These are phyloP conservation scores for Phyllostachys edulis DNA, from an alignment of 176 grass and related monocot genomes.

Conservation along the genomic window DNA sequence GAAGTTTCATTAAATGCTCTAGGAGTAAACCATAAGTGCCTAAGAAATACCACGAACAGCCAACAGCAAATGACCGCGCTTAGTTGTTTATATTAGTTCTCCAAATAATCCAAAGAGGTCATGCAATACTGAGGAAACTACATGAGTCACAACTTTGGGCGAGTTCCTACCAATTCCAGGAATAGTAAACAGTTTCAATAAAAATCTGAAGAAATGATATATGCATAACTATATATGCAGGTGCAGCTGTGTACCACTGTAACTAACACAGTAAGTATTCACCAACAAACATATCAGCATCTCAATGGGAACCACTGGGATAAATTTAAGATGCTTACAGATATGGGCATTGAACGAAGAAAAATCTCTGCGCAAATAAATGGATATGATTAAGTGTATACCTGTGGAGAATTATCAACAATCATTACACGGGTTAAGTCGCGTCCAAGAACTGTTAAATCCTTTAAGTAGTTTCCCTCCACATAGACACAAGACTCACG, in stretches of 20 bases:
- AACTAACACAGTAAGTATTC: not conserved
- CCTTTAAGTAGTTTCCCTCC: constrained; percentile 98
- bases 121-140: not conserved
- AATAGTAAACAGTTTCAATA: not conserved
- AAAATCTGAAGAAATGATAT: not conserved
- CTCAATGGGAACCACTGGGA: not conserved
- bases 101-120: not conserved
- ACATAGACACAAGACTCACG: constrained; percentile 91
- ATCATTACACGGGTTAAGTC: constrained; percentile 86
- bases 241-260: not conserved
- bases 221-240: not conserved
- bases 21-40: not conserved
- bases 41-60: not conserved
- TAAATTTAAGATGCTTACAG: not conserved
- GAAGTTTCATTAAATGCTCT: not conserved
- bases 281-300: not conserved
- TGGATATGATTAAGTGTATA: constrained; percentile 16
- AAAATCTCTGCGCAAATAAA: not conserved
- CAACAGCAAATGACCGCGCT: not conserved
- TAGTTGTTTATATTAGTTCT: not conserved
- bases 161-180: not conserved
- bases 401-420: constrained; percentile 97
- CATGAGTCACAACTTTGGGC: not conserved
- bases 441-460: constrained; percentile 82
- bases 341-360: not conserved